Evolutionary conservation across 305 asterid genomes (phyloP).

Genomic region (Euphrasia arctica): DNA sequence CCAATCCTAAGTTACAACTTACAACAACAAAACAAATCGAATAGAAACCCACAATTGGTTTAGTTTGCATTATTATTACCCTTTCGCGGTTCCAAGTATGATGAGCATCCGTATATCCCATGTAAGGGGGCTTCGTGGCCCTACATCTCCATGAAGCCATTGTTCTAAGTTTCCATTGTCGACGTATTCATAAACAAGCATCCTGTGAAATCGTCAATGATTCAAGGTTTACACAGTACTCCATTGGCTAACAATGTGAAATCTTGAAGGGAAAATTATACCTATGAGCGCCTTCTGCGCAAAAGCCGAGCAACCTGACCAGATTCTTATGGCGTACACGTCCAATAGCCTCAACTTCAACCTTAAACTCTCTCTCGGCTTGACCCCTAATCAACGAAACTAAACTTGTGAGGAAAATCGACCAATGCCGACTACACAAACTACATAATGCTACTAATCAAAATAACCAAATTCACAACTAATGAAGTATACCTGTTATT

Average conservation of each 20-base stretch:
- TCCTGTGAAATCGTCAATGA: constrained; percentile 34
- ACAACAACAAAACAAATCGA: constrained; percentile 17
- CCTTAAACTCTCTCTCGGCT: constrained; percentile 93
- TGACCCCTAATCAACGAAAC: constrained; percentile 53
- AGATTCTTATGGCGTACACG: constrained; percentile 96
- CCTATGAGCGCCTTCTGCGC: constrained; percentile 97
- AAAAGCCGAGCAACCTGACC: constrained; percentile 92
- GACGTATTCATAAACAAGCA: constrained; percentile 97
- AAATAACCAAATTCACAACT: background rate
- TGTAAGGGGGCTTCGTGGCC: constrained; percentile 73
- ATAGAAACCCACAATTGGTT: constrained; percentile 15
- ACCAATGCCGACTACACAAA: too few relatives aligned
- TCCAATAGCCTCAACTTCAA: constrained; percentile 95
- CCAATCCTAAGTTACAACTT: background rate
- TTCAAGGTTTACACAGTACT: constrained; percentile 10
- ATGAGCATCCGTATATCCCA: constrained; percentile 99
- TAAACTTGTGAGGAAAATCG: too few relatives aligned
- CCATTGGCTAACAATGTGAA: background rate
- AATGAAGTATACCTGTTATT: constrained; percentile 56
- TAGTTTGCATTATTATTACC: constrained; percentile 41
- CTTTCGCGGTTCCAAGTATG: constrained; percentile 94
- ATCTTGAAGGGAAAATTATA: constrained; percentile 13
- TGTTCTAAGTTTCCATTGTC: constrained; percentile 95
- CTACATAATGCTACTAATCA: too few relatives aligned
- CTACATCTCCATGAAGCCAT: constrained; percentile 98